Percentiles rank a stretch among this genome's conserved stretches.
These are phyloP conservation scores for Cornus kousa DNA, from an alignment of 148 eudicot species.

Conservation along the genomic window DNA sequence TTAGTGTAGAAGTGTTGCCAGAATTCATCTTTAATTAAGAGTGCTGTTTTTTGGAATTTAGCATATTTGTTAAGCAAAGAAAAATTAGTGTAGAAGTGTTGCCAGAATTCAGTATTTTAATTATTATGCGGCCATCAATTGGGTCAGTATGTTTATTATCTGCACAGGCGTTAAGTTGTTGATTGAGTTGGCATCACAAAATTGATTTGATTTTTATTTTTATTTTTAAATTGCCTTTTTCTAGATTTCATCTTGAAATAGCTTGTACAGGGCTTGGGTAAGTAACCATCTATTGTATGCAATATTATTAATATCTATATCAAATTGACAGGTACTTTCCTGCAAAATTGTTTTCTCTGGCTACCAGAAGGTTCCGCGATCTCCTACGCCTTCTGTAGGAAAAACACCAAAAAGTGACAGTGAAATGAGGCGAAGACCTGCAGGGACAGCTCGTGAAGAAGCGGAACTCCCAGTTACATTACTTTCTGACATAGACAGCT, in stretches of 20 bases:
- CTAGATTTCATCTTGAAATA: not conserved
- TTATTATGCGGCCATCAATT: not conserved
- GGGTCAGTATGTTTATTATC: not conserved
- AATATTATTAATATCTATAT: not conserved
- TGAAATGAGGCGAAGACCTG: slow-evolving; percentile 62
- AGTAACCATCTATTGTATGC: not conserved
- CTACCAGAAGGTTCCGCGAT: slow-evolving; percentile 81
- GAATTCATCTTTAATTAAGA: too few relatives aligned
- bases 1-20: too few relatives aligned
- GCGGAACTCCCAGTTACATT: slow-evolving; percentile 70
- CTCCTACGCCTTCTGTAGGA: slow-evolving; percentile 69
- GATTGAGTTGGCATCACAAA: not conserved
- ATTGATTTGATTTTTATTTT: too few relatives aligned
- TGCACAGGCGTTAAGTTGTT: not conserved
- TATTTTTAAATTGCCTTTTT: not conserved
- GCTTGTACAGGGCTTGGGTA: not conserved
- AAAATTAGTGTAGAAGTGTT: not conserved
- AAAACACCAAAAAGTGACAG: slow-evolving; percentile 59
- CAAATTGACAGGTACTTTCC: slow-evolving; percentile 58
- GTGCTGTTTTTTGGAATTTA: not conserved
- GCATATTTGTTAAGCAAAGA: not conserved
- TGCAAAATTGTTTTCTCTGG: slow-evolving; percentile 77
- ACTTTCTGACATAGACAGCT: slow-evolving; percentile 87
- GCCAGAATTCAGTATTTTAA: not conserved
- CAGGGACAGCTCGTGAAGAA: slow-evolving; percentile 45